Evolutionary conservation across 2,329 filamentous ascomycete species (phyloP).

Genomic region (Lachnellula suecica): DNA sequence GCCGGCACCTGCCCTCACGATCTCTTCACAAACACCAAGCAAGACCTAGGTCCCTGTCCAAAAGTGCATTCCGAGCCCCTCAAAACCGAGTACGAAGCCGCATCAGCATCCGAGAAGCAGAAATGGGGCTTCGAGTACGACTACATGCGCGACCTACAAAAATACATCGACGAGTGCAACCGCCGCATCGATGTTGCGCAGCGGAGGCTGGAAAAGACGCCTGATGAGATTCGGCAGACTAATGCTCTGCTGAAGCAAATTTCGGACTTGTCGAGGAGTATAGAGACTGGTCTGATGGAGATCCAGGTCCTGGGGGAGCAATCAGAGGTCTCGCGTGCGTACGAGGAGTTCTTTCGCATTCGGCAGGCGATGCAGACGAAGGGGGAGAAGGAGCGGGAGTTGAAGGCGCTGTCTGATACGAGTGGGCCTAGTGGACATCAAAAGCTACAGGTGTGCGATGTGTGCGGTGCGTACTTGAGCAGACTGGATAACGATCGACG

Average conservation of each 20-base stretch:
- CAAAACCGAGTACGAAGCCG: conserved; percentile 82
- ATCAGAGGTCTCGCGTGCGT: conserved; percentile 75
- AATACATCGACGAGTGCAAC: conserved; percentile 97
- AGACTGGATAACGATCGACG: conserved; percentile 91
- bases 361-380: conserved; percentile 79
- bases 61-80: conserved; percentile 86
- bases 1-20: conserved; percentile 95
- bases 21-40: conserved; percentile 99
- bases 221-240: conserved; percentile 94
- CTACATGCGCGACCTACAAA: conserved; percentile 93
- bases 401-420: conserved; percentile 89
- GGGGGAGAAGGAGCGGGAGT: conserved; percentile 79
- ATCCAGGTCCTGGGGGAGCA: conserved; percentile 82
- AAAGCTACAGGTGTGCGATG: conserved; percentile 97
- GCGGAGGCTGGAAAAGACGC: conserved; percentile 90
- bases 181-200: conserved; percentile 88
- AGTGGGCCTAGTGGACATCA: conserved; percentile 92
- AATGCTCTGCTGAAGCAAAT: conserved; percentile 87
- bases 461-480: conserved; percentile 92
- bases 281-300: conserved; percentile 81
- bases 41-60: conserved; percentile 87
- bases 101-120: conserved; percentile 65
- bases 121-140: conserved; percentile 89
- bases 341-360: conserved; percentile 86
- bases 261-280: conserved; percentile 72